A percentile compares a stretch with the other conserved stretches of the same genome.
Evolutionary conservation across 2,329 filamentous ascomycete genomes (phyloP).

Genomic region (Nemania sp.): DNA sequence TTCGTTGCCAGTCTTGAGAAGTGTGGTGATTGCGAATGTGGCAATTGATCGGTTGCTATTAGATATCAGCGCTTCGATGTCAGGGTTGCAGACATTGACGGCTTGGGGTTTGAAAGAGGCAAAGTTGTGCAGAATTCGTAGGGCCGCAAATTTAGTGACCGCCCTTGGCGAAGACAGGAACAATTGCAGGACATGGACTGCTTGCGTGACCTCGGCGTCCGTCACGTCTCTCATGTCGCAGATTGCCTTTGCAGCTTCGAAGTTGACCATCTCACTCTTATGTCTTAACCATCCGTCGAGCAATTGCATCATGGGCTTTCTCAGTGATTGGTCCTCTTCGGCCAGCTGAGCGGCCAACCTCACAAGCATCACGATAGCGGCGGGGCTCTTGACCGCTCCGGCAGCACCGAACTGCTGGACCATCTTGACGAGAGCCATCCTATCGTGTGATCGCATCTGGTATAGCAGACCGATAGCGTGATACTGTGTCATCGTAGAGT

Average conservation of each 20-base stretch:
- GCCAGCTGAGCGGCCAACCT: slow-evolving; percentile 90
- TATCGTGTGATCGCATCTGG: slow-evolving; percentile 95
- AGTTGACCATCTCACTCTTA: slow-evolving; percentile 99
- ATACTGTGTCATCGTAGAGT: slow-evolving; percentile 97
- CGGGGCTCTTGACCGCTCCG: slow-evolving; percentile 92
- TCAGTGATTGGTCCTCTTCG: slow-evolving; percentile 85
- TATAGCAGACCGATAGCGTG: slow-evolving; percentile 97
- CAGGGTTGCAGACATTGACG: slow-evolving; percentile 91
- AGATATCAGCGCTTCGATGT: slow-evolving; percentile 95
- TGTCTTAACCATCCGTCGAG: slow-evolving; percentile 95
- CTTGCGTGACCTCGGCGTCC: slow-evolving; percentile 87
- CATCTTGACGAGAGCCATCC: slow-evolving; percentile 99
- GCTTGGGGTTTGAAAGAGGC: slow-evolving; percentile 94
- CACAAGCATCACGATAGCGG: slow-evolving; percentile 90
- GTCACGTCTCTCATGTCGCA: slow-evolving; percentile 93
- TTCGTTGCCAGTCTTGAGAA: slow-evolving; percentile 98
- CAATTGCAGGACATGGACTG: slow-evolving; percentile 91
- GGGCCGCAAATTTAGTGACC: slow-evolving; percentile 96
- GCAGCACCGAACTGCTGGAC: slow-evolving; percentile 97
- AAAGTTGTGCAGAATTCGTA: slow-evolving; percentile 94
- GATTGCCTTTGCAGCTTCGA: slow-evolving; percentile 97
- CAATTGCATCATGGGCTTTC: slow-evolving; percentile 96
- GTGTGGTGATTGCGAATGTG: slow-evolving; percentile 96
- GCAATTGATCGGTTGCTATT: slow-evolving; percentile 97
- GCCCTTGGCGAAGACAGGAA: slow-evolving; percentile 95